A percentile compares a stretch with the other conserved stretches of the same genome.
These are phyloP conservation scores for Globisporangium mamillatum DNA, from an alignment of 352 stramenopile genomes.

Conservation along the genomic window DNA sequence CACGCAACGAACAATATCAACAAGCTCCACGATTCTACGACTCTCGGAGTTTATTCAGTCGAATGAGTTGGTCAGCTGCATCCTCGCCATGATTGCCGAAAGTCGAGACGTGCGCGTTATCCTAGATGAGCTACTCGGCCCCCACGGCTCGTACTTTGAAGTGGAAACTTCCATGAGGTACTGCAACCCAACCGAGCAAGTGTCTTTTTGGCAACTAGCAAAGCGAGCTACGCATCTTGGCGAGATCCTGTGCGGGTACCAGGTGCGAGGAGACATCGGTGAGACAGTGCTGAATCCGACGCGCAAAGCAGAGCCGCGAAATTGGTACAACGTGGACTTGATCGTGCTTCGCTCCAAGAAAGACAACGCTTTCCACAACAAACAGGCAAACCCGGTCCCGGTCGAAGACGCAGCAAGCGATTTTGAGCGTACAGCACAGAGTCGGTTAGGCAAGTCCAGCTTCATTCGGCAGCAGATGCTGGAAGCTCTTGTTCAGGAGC, in stretches of 20 bases:
- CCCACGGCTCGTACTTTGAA: conserved; percentile 69
- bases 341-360: conserved; percentile 57
- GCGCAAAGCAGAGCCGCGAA: conserved; percentile 38
- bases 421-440: conserved; percentile 55
- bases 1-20: conserved; percentile 81
- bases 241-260: conserved; percentile 82
- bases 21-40: conserved; percentile 62
- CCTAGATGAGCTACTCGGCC: conserved; percentile 72
- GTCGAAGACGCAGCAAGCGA: conserved; percentile 17
- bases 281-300: conserved; percentile 75
- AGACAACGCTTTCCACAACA: conserved; percentile 22
- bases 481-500: conserved; percentile 52
- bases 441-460: conserved; percentile 43
- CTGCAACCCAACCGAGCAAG: conserved; percentile 39
- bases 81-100: conserved; percentile 87
- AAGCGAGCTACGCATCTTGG: conserved; percentile 50
- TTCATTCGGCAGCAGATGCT: conserved; percentile 46
- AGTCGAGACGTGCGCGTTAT: conserved; percentile 80
- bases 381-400: conserved; percentile 3
- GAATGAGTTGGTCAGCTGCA: conserved; percentile 83
- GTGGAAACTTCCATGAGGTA: conserved; percentile 63
- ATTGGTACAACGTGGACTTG: conserved; percentile 61
- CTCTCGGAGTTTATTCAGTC: conserved; percentile 88
- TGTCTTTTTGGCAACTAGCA: conserved; percentile 81
- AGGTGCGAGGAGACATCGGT: conserved; percentile 37